Evolutionary conservation across 176 grass and related monocot species (phyloP).

Genomic region (Rhipidocladum racemiflorum): DNA sequence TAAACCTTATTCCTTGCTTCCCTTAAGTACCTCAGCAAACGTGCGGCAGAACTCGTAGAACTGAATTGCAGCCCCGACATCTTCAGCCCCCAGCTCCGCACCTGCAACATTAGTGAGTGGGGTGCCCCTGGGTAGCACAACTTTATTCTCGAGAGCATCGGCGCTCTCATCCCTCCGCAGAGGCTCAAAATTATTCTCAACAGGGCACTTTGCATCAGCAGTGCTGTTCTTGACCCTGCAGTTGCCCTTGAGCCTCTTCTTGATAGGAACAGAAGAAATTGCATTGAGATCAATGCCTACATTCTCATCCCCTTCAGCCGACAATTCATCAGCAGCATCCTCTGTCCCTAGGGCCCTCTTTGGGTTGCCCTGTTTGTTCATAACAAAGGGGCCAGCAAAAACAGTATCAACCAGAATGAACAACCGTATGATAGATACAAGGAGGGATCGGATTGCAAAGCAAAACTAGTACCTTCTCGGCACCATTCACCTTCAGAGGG

Average conservation of each 20-base stretch:
- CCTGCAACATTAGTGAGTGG: constrained; percentile 43
- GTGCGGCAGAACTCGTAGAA: constrained; percentile 70
- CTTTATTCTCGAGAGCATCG: constrained; percentile 14
- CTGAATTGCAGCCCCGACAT: constrained; percentile 68
- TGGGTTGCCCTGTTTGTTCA: too few species aligned
- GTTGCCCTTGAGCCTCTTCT: constrained; percentile 25
- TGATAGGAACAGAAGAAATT: constrained; percentile 18
- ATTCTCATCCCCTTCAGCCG: constrained; percentile 31
- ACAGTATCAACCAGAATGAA: too few species aligned
- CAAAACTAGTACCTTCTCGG: constrained; percentile 21
- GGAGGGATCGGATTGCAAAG: too few species aligned
- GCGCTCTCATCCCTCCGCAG: neutral
- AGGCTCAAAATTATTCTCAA: neutral
- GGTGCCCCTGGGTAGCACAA: constrained; percentile 52
- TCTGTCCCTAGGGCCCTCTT: neutral
- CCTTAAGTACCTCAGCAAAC: constrained; percentile 65
- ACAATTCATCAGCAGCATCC: neutral
- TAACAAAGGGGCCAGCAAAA: too few species aligned
- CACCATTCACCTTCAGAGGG: constrained; percentile 8
- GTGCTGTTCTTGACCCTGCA: neutral
- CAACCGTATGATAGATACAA: too few species aligned
- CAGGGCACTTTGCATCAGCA: constrained; percentile 3
- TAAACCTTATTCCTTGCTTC: constrained; percentile 15
- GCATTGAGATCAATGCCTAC: constrained; percentile 31
- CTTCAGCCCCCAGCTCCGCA: constrained; percentile 38